Base-by-base conservation (phyloP, 306 rosid genomes). In the Hylodesmum podocarpum region DNA sequence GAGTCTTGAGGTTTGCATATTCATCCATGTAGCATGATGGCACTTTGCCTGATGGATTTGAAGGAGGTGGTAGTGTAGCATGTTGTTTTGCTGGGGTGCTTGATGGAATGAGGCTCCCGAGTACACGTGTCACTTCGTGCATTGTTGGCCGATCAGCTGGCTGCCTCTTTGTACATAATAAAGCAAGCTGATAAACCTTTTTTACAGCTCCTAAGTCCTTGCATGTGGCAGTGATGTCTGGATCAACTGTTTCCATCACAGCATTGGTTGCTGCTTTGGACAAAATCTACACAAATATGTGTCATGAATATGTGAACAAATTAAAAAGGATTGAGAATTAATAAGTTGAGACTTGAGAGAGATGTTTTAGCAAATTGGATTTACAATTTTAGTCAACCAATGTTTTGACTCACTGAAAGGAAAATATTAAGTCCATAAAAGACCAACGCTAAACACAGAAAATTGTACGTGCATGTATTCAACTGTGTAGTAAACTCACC, bases 241-340 rank as follows among this genome's bases (percentile, higher is more conserved):
- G 90, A 84, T 95, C 97, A 14, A 87, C 91, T 0, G 99, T 89
- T 84, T 95, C 99, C 99, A 95, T 92, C 1, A 92, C 99, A 13
- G 96, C 93, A 79, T 95, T 83, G 82, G 75, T 87, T 31, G 89
- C 92, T 7, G 97, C 86, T 86, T 95, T 95, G 22, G 99, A 89
- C 77, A 92, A 70, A 67, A 95, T 92, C 99, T 95, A 84, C 33
- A 36, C 15, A 80, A 49, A 22, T 54, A 28, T 36, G 15, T 14
- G 1, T 8, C 13, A 50, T 40, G 9, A 51, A 49, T 51, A 6
- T 61, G 63, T 76, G 55, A 69, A 66, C 61, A 70, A 15, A 29
- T 2, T 29, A 33, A 9, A 49, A 65, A 65, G 19, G 21, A 21
- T 13, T 0, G 22, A 36, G 31, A 1, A 39, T 34, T 18, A 5